phyloP scores from a whole-genome alignment of 2,329 filamentous ascomycete genomes.

The Aspergillus alliaceus region DNA sequence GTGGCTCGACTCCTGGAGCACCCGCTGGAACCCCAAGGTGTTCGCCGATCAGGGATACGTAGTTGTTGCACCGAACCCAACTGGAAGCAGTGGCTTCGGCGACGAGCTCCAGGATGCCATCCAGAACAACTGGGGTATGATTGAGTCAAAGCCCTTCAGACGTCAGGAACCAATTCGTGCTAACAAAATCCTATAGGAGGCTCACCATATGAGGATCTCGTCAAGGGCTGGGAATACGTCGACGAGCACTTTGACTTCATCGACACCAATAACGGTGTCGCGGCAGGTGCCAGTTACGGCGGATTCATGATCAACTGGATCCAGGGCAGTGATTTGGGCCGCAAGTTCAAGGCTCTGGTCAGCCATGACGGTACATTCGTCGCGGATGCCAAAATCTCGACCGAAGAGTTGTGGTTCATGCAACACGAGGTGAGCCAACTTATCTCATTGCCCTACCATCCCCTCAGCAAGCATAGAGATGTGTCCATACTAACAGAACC shows the following conservation, averaged over 20 bases:
- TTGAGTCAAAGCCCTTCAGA: background rate
- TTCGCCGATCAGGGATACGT: slow-evolving; percentile 88
- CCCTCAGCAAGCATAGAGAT: background rate
- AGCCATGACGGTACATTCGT: slow-evolving; percentile 86
- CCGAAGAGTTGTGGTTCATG: slow-evolving; percentile 55
- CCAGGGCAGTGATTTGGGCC: slow-evolving; percentile 78
- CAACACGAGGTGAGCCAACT: slow-evolving; percentile 42
- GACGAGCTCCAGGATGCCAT: slow-evolving; percentile 77
- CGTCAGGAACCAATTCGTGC: background rate
- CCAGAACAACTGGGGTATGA: slow-evolving; percentile 70
- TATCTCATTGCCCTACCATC: background rate
- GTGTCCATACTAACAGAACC: background rate
- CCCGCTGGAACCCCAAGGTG: slow-evolving; percentile 80
- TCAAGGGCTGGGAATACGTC: slow-evolving; percentile 74
- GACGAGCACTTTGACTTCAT: slow-evolving; percentile 37
- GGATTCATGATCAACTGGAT: slow-evolving; percentile 71
- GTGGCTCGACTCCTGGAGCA: slow-evolving; percentile 75
- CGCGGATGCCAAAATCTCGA: slow-evolving; percentile 49
- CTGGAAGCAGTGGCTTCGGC: slow-evolving; percentile 79
- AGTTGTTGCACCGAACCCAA: slow-evolving; percentile 78
- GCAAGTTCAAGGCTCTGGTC: slow-evolving; percentile 83
- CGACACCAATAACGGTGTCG: slow-evolving; percentile 40
- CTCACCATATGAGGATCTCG: slow-evolving; percentile 76
- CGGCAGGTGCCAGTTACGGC: slow-evolving; percentile 43
- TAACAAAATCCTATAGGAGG: slow-evolving; percentile 20